Evolutionary conservation across 805 yeast genomes (phyloP).

Genomic region (Komagataella ulmi): DNA sequence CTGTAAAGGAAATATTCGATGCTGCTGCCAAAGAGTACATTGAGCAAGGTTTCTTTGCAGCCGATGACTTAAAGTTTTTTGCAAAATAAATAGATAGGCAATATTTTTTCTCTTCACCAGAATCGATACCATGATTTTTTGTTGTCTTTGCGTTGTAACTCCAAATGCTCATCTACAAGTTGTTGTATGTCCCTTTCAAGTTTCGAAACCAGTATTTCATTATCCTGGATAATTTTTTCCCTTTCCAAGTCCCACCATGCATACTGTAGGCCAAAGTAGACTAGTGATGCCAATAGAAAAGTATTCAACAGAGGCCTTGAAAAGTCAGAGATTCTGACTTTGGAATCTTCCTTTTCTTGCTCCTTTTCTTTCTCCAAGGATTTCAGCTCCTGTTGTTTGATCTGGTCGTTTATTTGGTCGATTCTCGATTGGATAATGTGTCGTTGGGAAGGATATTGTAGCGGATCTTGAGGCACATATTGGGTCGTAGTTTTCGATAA

Average conservation of each 20-base stretch:
- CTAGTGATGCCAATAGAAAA: conserved; percentile 17
- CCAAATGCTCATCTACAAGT: conserved; percentile 12
- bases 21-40: conserved; percentile 41
- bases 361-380: conserved; percentile 9
- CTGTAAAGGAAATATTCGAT: conserved; percentile 44
- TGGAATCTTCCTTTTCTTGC: conserved; percentile 8
- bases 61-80: conserved; percentile 41
- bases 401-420: conserved; percentile 10
- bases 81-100: neutral
- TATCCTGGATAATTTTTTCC: conserved; percentile 12
- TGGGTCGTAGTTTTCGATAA: neutral
- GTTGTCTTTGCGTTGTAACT: neutral
- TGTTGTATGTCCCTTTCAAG: conserved; percentile 14
- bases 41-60: conserved; percentile 27
- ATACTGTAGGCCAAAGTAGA: conserved; percentile 18
- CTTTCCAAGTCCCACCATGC: conserved; percentile 18
- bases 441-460: conserved; percentile 14
- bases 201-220: conserved; percentile 10
- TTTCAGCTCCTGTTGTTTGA: conserved; percentile 10
- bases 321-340: conserved; percentile 18
- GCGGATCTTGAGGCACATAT: conserved; percentile 16
- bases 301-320: conserved; percentile 18
- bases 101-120: neutral
- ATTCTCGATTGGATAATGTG: conserved; percentile 15
- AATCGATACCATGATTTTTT: conserved; percentile 2